Evolutionary conservation across 2,329 filamentous ascomycete species (phyloP).

Genomic region (Exophiala phaeomuriformis): DNA sequence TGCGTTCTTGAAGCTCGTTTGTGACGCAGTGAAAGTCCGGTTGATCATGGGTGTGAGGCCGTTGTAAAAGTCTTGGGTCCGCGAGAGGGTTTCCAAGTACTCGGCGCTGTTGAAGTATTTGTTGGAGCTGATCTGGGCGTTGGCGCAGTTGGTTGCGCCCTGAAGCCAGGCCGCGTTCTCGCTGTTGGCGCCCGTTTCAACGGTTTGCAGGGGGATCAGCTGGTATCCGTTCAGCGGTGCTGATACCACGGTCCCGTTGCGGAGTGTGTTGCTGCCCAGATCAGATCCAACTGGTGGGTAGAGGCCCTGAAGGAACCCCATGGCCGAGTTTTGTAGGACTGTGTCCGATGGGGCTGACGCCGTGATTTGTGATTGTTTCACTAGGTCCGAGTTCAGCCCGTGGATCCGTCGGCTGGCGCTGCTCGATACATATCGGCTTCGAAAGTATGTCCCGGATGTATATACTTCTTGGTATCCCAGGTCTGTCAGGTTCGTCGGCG

Average conservation of each 20-base stretch:
- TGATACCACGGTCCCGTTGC: conserved; percentile 60
- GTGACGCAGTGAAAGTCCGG: conserved; percentile 41
- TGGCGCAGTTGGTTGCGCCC: conserved; percentile 48
- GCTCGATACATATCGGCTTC: conserved; percentile 62
- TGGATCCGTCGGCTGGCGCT: conserved; percentile 55
- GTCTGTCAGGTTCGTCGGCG: conserved; percentile 65
- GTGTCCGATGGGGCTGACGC: conserved; percentile 66
- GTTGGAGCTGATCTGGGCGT: conserved; percentile 52
- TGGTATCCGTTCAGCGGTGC: conserved; percentile 75
- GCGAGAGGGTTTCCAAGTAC: conserved; percentile 43
- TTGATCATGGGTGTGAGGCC: conserved; percentile 48
- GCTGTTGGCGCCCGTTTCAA: conserved; percentile 53
- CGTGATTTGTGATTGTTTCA: conserved; percentile 62
- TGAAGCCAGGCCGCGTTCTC: conserved; percentile 54
- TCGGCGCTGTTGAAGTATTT: conserved; percentile 48
- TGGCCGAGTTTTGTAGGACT: conserved; percentile 73
- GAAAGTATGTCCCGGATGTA: conserved; percentile 66
- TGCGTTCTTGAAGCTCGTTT: conserved; percentile 55
- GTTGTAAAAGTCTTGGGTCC: conserved; percentile 49
- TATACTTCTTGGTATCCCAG: conserved; percentile 72
- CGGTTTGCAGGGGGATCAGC: conserved; percentile 64
- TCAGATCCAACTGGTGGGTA: conserved; percentile 65
- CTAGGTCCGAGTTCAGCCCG: conserved; percentile 59
- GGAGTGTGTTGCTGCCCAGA: conserved; percentile 54
- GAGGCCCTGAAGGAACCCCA: conserved; percentile 69